phyloP scores from a whole-genome alignment of 2,329 filamentous ascomycete genomes.

The Orbilia brochopaga region DNA sequence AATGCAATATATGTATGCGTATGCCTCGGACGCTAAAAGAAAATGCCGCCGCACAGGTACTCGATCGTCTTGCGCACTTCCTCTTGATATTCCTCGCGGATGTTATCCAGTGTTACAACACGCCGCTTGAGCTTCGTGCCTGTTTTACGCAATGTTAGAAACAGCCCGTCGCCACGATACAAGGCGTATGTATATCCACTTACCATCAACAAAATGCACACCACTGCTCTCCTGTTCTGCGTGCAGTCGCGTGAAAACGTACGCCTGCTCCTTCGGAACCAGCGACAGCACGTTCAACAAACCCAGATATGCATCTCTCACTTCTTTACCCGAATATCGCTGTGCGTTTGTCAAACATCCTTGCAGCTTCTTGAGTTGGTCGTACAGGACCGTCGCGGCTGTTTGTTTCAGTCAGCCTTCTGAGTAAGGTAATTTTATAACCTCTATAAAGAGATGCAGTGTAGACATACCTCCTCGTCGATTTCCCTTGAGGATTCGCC shows the following conservation, averaged over 20 bases:
- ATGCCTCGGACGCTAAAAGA: slow-evolving; percentile 15
- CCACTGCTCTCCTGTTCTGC: slow-evolving; percentile 59
- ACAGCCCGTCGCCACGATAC: slow-evolving; percentile 44
- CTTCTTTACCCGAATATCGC: slow-evolving; percentile 59
- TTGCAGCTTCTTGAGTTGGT: slow-evolving; percentile 69
- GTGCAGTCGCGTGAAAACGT: slow-evolving; percentile 69
- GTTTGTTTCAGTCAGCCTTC: slow-evolving; percentile 14
- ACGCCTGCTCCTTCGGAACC: slow-evolving; percentile 79
- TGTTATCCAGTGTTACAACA: slow-evolving; percentile 82
- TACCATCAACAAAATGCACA: slow-evolving; percentile 51
- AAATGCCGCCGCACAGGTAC: slow-evolving; percentile 72
- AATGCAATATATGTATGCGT: background rate
- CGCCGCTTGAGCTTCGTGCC: slow-evolving; percentile 66
- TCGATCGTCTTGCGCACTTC: slow-evolving; percentile 73
- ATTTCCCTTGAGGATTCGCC: slow-evolving; percentile 82
- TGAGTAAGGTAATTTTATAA: background rate
- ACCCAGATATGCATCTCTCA: slow-evolving; percentile 80
- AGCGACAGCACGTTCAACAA: slow-evolving; percentile 92
- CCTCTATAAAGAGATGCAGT: background rate
- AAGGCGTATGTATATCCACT: background rate
- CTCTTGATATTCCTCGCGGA: slow-evolving; percentile 85
- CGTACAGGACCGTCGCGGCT: slow-evolving; percentile 68
- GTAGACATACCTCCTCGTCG: slow-evolving; percentile 67
- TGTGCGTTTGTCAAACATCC: slow-evolving; percentile 67
- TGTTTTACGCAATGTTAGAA: slow-evolving; percentile 53